A percentile compares a stretch with the other conserved stretches of the same genome.
phyloP scores from a whole-genome alignment of 2,329 filamentous ascomycete species.

The Xylariomycetidae sp. region DNA sequence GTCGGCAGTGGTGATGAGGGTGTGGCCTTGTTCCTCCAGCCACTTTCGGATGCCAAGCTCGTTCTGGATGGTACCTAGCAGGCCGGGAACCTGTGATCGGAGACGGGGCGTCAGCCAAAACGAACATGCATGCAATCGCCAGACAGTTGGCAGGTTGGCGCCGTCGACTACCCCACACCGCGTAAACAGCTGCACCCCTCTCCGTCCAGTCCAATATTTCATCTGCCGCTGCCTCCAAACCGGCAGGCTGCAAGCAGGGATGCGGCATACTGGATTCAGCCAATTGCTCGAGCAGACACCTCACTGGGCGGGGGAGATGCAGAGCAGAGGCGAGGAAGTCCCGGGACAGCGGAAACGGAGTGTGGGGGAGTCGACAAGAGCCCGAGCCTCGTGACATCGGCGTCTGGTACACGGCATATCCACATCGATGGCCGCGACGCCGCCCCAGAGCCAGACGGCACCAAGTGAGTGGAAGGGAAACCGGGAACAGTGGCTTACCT shows the following conservation, averaged over 20 bases:
- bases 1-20: slow-evolving; percentile 92
- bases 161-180: slow-evolving; percentile 5
- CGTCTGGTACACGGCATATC: no score
- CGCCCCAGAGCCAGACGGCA: background rate
- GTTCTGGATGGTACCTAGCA: slow-evolving; percentile 95
- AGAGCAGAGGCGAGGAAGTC: no score
- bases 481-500: slow-evolving; percentile 52
- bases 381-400: no score
- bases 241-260: slow-evolving; percentile 9
- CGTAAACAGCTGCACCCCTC: background rate
- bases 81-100: slow-evolving; percentile 56
- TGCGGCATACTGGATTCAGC: background rate
- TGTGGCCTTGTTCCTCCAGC: slow-evolving; percentile 96
- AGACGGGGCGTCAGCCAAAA: slow-evolving; percentile 14
- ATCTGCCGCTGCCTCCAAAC: slow-evolving; percentile 7
- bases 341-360: no score
- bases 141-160: slow-evolving; percentile 4
- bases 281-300: no score
- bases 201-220: no score
- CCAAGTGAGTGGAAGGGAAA: slow-evolving; percentile 1
- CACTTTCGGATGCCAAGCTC: slow-evolving; percentile 96
- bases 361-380: no score
- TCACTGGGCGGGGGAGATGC: no score
- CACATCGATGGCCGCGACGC: slow-evolving; percentile 2
- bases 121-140: slow-evolving; percentile 2